Base-by-base conservation (phyloP, 2,329 filamentous ascomycete genomes). In the Exserohilum turcica region DNA sequence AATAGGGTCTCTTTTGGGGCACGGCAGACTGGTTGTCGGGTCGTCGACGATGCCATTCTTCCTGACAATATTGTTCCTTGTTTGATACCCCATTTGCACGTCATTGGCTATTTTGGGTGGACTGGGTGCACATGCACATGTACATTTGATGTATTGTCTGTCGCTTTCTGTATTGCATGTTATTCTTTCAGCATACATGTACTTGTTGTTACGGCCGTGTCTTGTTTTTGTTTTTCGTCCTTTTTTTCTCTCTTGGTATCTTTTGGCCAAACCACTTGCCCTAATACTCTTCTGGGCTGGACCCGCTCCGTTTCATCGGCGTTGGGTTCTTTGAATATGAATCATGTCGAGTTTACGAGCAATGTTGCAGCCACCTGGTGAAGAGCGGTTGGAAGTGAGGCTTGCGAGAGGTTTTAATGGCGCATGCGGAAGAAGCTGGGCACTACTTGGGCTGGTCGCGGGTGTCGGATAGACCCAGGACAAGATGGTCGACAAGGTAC, bases 211-310 rank as follows among this genome's bases (percentile, higher is more conserved):
- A 59, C 54, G 56, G 52, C 53, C 38, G 33, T 58, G 13, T 5
- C 37, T 36, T 21, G 45, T 56, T 47, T 49, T 48, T 36, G 35
- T 49, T 47, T 42, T 52, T 56, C 28, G n/a, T 24, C 21, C 43
- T 44, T 54, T 58, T 31, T 40, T 28, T 42, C 42, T 59, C n/a
- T n/a, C n/a, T 58, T 60, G 61, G 53, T 61, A 65, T 62, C 57
- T 60, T 60, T 60, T 58, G 54, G 59, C 60, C 54, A 60, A 49
- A 58, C 36, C 33, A 39, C 39, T 15, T 58, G 43, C 61, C 56
- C 56, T 67, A 67, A 67, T 66, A 55, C 56, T 67, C 65, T 58
- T 53, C 44, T 24, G 62, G 65, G 65, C 65, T 61, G 62, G 64
- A 60, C 54, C 61, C 64, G 39, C 40, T 57, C 50, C 43, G 48